Evolutionary conservation across 2,329 filamentous ascomycete species (phyloP).

Genomic region (Nothomitra cinnamomea): DNA sequence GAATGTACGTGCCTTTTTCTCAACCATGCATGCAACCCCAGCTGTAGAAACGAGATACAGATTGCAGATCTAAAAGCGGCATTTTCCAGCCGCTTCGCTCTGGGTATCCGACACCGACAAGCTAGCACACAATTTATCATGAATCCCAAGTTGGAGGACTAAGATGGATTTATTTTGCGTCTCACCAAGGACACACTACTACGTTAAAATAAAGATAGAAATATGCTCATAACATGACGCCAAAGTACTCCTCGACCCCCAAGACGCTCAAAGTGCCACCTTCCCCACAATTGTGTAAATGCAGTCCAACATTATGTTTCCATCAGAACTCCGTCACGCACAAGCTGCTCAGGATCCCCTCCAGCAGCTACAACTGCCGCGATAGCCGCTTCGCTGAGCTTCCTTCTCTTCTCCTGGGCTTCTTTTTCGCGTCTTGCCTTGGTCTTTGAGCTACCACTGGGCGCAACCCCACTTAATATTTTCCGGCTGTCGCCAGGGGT

Average conservation of each 20-base stretch:
- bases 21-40: not conserved
- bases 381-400: slow-evolving; percentile 49
- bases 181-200: too few relatives aligned
- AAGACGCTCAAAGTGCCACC: not conserved
- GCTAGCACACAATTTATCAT: too few relatives aligned
- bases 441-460: slow-evolving; percentile 81
- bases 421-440: slow-evolving; percentile 86
- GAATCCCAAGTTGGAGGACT: too few relatives aligned
- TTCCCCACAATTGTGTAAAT: not conserved
- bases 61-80: not conserved
- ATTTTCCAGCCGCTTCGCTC: not conserved
- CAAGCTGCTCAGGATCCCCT: slow-evolving; percentile 36
- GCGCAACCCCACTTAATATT: slow-evolving; percentile 79
- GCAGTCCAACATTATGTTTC: not conserved
- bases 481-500: slow-evolving; percentile 62
- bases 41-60: not conserved
- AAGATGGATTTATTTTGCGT: too few relatives aligned
- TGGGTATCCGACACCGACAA: not conserved
- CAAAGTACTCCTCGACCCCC: not conserved
- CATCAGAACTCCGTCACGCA: not conserved
- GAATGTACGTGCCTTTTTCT: not conserved
- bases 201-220: too few relatives aligned
- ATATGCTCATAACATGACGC: too few relatives aligned
- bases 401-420: slow-evolving; percentile 56
- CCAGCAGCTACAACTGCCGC: slow-evolving; percentile 54